phyloP scores from a whole-genome alignment of 768 basidiomycete genomes.

The Mycena capillaripes region DNA sequence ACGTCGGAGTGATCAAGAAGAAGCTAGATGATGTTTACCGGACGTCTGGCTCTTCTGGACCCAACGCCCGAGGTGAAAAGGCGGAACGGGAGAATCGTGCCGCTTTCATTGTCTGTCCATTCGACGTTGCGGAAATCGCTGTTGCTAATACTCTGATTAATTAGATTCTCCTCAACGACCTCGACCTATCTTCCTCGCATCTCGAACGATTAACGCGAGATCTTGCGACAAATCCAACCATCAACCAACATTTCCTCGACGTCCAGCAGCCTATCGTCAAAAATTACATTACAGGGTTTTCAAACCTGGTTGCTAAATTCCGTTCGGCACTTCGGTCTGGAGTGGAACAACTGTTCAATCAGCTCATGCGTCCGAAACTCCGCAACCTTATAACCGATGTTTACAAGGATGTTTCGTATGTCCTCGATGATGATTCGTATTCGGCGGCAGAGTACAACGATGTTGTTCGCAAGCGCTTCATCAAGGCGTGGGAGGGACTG shows the following conservation, averaged over 20 bases:
- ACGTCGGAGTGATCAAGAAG: constrained; percentile 82
- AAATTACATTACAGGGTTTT: constrained; percentile 63
- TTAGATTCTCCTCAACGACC: constrained; percentile 92
- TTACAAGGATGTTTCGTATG: constrained; percentile 91
- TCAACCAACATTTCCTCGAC: constrained; percentile 78
- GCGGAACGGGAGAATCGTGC: constrained; percentile 84
- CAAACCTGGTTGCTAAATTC: constrained; percentile 73
- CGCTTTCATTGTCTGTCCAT: constrained; percentile 82
- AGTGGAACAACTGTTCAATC: constrained; percentile 95
- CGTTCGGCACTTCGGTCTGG: constrained; percentile 84
- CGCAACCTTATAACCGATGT: constrained; percentile 88
- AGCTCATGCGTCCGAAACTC: constrained; percentile 89
- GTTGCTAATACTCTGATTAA: constrained; percentile 10
- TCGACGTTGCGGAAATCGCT: not conserved
- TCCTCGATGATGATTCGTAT: constrained; percentile 92
- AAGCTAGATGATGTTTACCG: constrained; percentile 93
- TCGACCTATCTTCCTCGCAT: constrained; percentile 93
- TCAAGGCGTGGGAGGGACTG: constrained; percentile 88
- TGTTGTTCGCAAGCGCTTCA: constrained; percentile 88
- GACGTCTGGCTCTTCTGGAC: constrained; percentile 54
- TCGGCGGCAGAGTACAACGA: constrained; percentile 88
- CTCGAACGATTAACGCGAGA: constrained; percentile 87
- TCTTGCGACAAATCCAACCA: constrained; percentile 62
- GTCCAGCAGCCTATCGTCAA: constrained; percentile 67
- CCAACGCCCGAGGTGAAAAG: constrained; percentile 75